Evolutionary conservation across 176 grass and related monocot genomes (phyloP).

Genomic region (Chloris gayana): DNA sequence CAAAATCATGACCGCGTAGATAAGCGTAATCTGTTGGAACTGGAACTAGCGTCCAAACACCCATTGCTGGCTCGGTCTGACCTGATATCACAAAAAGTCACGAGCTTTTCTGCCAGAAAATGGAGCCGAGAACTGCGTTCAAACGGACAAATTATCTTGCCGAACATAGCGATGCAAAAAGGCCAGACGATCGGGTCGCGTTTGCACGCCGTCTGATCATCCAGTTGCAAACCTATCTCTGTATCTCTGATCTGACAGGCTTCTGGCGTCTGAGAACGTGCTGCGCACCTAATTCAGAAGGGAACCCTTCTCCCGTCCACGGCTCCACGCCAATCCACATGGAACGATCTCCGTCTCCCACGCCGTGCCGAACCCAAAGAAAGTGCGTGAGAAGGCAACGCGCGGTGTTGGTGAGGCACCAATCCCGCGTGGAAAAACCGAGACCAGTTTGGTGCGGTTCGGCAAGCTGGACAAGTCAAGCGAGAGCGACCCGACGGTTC

Average conservation of each 20-base stretch:
- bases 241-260: not conserved
- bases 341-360: not conserved
- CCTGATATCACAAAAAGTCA: not conserved
- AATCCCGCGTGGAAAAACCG: slow-evolving; percentile 10
- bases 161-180: not conserved
- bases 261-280: not conserved
- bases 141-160: not conserved
- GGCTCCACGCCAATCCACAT: not conserved
- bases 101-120: not conserved
- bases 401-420: not conserved
- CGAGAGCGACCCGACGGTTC: not conserved
- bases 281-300: slow-evolving; percentile 23
- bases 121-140: not conserved
- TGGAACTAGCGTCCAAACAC: not conserved
- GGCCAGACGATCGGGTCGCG: not conserved
- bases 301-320: slow-evolving; percentile 2
- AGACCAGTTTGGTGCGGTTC: slow-evolving; percentile 32
- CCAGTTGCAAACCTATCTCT: too few species aligned
- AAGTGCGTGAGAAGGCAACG: not conserved
- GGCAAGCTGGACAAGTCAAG: slow-evolving; percentile 9
- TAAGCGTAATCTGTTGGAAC: not conserved
- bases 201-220: not conserved
- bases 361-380: slow-evolving; percentile 21
- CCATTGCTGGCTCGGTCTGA: not conserved
- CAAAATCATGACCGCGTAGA: not conserved